phyloP scores from a whole-genome alignment of 1,139 yeast species.

The Sugiyamaella xylanicola region DNA sequence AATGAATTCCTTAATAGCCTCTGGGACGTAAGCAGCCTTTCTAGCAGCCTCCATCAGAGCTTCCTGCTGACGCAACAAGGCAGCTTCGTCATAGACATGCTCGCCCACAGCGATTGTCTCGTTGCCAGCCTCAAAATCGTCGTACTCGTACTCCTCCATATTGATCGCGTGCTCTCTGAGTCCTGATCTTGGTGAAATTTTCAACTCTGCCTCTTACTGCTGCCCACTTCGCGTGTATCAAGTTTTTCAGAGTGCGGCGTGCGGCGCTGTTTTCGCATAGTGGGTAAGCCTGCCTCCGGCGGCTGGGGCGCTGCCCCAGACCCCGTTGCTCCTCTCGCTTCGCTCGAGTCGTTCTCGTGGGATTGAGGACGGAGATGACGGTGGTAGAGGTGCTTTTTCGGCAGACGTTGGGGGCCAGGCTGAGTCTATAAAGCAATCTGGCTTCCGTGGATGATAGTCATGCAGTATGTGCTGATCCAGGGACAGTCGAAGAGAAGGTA shows the following conservation, averaged over 20 bases:
- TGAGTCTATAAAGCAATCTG: no score
- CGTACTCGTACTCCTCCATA: slow-evolving; percentile 36
- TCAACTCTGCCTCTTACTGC: background rate
- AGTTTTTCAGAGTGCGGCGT: background rate
- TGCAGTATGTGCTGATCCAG: no score
- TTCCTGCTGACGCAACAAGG: slow-evolving; percentile 42
- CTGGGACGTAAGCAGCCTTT: slow-evolving; percentile 44
- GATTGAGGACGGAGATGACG: no score
- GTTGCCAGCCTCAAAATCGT: slow-evolving; percentile 28
- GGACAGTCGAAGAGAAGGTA: no score
- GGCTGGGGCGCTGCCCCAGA: slow-evolving; percentile 1
- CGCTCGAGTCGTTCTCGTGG: background rate
- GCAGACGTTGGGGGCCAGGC: no score
- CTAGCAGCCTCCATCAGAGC: slow-evolving; percentile 35
- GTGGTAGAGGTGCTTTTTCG: background rate
- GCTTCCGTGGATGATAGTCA: no score
- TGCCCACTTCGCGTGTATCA: background rate
- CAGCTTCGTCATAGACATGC: slow-evolving; percentile 40
- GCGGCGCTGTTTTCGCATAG: no score
- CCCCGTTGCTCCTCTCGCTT: background rate
- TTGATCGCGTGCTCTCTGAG: background rate
- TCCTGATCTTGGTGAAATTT: background rate
- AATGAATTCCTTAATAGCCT: slow-evolving; percentile 49
- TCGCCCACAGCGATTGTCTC: slow-evolving; percentile 40
- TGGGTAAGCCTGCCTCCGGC: no score